These are phyloP conservation scores for Fraxinus latifolia DNA, from an alignment of 305 asterid genomes.

Conservation along the genomic window DNA sequence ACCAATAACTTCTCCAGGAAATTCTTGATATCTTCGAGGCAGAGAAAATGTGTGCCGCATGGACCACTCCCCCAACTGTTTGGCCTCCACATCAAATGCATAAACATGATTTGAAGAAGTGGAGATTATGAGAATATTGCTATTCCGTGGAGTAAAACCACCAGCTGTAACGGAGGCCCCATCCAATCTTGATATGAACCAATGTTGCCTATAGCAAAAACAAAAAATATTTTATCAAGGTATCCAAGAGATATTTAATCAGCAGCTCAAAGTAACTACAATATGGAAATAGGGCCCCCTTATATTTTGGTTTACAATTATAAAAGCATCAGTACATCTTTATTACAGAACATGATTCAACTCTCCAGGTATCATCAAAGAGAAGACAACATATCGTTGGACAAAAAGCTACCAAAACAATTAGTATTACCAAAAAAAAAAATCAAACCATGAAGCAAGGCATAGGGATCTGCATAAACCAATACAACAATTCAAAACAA, in stretches of 20 bases:
- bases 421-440: neutral
- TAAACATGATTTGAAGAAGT: conserved; percentile 90
- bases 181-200: conserved; percentile 90
- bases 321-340: neutral
- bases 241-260: conserved; percentile 1
- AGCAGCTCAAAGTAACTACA: neutral
- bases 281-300: neutral
- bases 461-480: neutral
- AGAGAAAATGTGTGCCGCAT: conserved; percentile 64
- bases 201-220: conserved; percentile 74
- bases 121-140: conserved; percentile 73
- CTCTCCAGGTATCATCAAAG: neutral
- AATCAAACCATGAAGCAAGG: neutral
- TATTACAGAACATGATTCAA: neutral
- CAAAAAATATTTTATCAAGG: conserved; percentile 11
- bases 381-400: neutral
- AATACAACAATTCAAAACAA: neutral
- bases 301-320: neutral
- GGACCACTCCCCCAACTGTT: conserved; percentile 95
- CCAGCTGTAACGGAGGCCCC: conserved; percentile 93
- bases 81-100: conserved; percentile 95
- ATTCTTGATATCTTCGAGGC: conserved; percentile 87
- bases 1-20: conserved; percentile 98
- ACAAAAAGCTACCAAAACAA: neutral
- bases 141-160: conserved; percentile 70